Evolutionary conservation across 2,329 filamentous ascomycete genomes (phyloP).

Genomic region (Hypoxylon sp.): DNA sequence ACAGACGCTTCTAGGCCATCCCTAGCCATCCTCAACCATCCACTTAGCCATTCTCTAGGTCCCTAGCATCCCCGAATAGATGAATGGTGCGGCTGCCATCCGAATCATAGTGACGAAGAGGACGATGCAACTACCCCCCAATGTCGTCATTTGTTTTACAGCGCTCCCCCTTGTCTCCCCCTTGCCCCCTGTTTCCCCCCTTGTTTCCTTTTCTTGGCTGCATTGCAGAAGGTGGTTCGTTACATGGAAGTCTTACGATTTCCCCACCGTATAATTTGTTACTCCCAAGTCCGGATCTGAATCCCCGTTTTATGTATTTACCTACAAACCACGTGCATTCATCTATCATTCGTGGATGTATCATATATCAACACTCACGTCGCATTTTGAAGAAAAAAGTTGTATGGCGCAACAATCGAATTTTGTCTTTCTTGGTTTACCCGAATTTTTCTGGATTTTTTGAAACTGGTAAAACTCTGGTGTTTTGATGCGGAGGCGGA

Average conservation of each 20-base stretch:
- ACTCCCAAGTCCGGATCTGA: constrained; percentile 31
- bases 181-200: constrained; percentile 12
- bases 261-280: constrained; percentile 17
- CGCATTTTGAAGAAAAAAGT: constrained; percentile 1
- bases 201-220: constrained; percentile 33
- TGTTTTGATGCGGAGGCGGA: background rate
- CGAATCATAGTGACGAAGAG: constrained; percentile 41
- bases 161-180: constrained; percentile 13
- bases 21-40: constrained; percentile 8
- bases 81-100: constrained; percentile 41
- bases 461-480: background rate
- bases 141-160: constrained; percentile 47
- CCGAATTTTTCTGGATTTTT: no score
- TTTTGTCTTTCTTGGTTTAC: background rate
- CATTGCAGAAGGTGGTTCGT: constrained; percentile 21
- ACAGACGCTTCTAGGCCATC: constrained; percentile 40
- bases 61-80: constrained; percentile 34
- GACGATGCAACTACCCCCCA: constrained; percentile 32
- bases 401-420: background rate
- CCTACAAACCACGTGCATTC: constrained; percentile 34
- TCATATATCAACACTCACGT: constrained; percentile 12
- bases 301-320: constrained; percentile 6
- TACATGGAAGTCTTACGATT: constrained; percentile 37
- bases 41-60: background rate
- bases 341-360: constrained; percentile 10